Conservation (phyloP, 768 basidiomycete species). For the Basidioascus undulatus region DNA sequence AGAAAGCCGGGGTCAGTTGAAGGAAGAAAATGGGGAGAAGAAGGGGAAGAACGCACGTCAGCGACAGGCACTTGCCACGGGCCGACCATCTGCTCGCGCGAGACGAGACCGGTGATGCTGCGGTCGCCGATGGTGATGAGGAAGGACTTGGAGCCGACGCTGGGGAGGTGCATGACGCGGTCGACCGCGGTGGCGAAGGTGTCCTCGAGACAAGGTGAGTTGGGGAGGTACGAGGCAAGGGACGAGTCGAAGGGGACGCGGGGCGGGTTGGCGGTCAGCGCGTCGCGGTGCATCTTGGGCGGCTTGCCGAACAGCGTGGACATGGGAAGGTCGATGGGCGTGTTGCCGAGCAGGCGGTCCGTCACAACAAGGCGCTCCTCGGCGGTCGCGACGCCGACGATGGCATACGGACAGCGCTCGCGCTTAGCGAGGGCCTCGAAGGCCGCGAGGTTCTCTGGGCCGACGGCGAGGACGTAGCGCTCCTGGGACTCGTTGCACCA, state of each 20-base stretch:
- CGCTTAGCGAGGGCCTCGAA: slow-evolving; percentile 61
- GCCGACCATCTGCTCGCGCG: slow-evolving; percentile 96
- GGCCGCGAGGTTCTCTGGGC: slow-evolving; percentile 28
- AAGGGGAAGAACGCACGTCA: too few species aligned
- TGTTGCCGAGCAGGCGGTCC: slow-evolving; percentile 50
- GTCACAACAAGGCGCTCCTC: slow-evolving; percentile 69
- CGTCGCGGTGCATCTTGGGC: slow-evolving; percentile 63
- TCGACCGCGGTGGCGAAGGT: slow-evolving; percentile 31
- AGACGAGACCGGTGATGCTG: slow-evolving; percentile 74
- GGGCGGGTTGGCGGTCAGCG: slow-evolving; percentile 26
- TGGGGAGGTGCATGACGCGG: slow-evolving; percentile 70
- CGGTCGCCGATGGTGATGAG: slow-evolving; percentile 96
- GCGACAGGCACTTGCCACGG: slow-evolving; percentile 97
- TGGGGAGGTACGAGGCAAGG: slow-evolving; percentile 34
- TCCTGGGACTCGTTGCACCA: slow-evolving; percentile 99
- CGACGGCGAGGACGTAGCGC: slow-evolving; percentile 81
- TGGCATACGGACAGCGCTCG: slow-evolving; percentile 78
- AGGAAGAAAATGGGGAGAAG: too few species aligned
- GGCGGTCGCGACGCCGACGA: slow-evolving; percentile 67
- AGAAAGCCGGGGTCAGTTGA: too few species aligned
- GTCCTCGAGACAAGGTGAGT: too few species aligned
- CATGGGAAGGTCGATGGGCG: slow-evolving; percentile 78
- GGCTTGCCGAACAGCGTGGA: slow-evolving; percentile 88
- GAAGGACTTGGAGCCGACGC: slow-evolving; percentile 88
- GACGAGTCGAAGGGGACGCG: slow-evolving; percentile 41